A percentile compares a stretch with the other conserved stretches of the same genome.
Evolutionary conservation across 805 yeast genomes (phyloP).

Genomic region (Ogataea sp.): DNA sequence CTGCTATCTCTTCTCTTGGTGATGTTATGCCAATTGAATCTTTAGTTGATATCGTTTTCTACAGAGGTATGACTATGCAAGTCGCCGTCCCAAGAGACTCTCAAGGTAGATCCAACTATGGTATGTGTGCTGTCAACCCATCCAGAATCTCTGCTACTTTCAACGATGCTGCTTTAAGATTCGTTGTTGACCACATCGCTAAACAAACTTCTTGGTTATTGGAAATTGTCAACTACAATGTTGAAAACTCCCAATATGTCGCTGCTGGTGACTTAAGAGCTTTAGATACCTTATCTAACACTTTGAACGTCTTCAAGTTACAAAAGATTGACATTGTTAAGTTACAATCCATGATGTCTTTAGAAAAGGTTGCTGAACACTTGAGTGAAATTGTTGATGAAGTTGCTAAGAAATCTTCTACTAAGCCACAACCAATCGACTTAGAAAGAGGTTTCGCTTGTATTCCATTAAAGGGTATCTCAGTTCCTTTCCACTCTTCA

Average conservation of each 20-base stretch:
- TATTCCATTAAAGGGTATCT: slow-evolving; percentile 95
- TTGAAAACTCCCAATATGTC: slow-evolving; percentile 96
- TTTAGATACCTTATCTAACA: slow-evolving; percentile 87
- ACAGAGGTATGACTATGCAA: slow-evolving; percentile 99
- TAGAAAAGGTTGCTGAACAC: slow-evolving; percentile 86
- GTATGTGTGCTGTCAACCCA: slow-evolving; percentile 99
- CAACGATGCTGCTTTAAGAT: slow-evolving; percentile 87
- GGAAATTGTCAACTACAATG: slow-evolving; percentile 97
- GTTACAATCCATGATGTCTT: slow-evolving; percentile 70
- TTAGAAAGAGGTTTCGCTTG: slow-evolving; percentile 97
- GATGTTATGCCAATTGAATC: slow-evolving; percentile 99
- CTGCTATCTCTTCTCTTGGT: slow-evolving; percentile 94
- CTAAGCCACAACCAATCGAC: slow-evolving; percentile 94
- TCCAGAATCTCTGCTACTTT: slow-evolving; percentile 84
- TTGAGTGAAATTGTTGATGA: slow-evolving; percentile 82
- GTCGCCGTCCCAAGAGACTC: slow-evolving; percentile 99
- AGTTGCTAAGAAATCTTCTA: slow-evolving; percentile 70
- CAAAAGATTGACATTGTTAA: slow-evolving; percentile 92
- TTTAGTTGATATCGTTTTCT: slow-evolving; percentile 94
- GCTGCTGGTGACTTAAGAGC: slow-evolving; percentile 98
- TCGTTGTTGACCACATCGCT: slow-evolving; percentile 85
- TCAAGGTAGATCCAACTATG: slow-evolving; percentile 93
- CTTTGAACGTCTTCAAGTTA: slow-evolving; percentile 83
- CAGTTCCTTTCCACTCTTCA: slow-evolving; percentile 99
- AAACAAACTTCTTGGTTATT: slow-evolving; percentile 84